Conservation (phyloP, 176 grass and related monocot species). For the Avena sativa region DNA sequence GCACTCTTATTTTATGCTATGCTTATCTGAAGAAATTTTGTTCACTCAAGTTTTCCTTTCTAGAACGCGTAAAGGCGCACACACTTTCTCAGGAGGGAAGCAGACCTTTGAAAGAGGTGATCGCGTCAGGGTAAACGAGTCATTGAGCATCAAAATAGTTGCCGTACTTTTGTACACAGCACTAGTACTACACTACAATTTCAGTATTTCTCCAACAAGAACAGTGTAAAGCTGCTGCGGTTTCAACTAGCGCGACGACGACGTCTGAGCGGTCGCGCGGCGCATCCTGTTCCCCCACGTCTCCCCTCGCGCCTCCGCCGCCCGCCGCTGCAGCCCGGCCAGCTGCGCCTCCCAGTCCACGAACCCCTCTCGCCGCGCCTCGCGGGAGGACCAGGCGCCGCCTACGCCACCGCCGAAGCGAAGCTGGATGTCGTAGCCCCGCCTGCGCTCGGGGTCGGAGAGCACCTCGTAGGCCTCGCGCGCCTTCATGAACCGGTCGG, state of each 20-base stretch:
- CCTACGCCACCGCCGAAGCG: conserved; percentile 35
- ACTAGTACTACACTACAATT: background rate
- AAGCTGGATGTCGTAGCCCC: conserved; percentile 75
- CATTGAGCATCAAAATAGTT: background rate
- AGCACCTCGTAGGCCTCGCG: conserved; percentile 90
- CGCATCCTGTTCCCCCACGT: conserved; percentile 70
- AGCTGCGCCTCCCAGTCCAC: conserved; percentile 65
- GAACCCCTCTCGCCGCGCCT: conserved; percentile 26
- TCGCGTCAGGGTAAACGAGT: background rate
- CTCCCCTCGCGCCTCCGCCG: conserved; percentile 45
- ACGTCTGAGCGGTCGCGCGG: conserved; percentile 25
- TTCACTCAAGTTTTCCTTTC: background rate
- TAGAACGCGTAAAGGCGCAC: background rate
- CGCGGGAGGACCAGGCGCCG: background rate
- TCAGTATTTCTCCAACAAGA: background rate
- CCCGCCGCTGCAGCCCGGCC: conserved; percentile 53
- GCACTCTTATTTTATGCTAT: background rate
- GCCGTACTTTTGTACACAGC: background rate
- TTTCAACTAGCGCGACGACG: background rate
- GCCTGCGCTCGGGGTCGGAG: conserved; percentile 65
- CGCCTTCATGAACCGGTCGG: conserved; percentile 68
- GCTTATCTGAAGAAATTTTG: background rate
- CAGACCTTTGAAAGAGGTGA: background rate
- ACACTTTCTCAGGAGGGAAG: background rate
- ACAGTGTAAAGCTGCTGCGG: background rate